Evolutionary conservation across 1,284 basidiomycete species (phyloP), one percentile per base, ranked within the genome.

Genomic region (Cryptococcus maquisensis): DNA sequence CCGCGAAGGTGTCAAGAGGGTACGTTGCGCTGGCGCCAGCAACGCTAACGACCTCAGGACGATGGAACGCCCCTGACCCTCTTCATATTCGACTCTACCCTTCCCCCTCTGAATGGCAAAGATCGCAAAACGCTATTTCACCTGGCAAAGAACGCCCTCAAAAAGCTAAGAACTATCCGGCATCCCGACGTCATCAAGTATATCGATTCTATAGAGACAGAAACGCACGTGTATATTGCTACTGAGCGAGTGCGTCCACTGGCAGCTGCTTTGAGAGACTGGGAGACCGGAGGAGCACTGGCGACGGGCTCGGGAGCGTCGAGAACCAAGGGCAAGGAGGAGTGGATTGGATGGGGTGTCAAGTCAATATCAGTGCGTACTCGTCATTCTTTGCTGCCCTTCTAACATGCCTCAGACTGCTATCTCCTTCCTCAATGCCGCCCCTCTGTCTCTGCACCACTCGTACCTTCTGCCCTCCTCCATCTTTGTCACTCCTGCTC

Each of bases 151-250:
- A 98, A 98, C 75, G 85, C 93, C 0, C 79, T 97, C 36, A 85
- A 89, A 59, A 98, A 95, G 75, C 80, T 98, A 12, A 83, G 94
- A 40, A 90, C 91, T 2, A 87, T 88, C 7, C 84, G 96, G 37
- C 96, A 98, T 79, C 96, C 96, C 0, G 89, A 98, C 73, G 84
- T 98, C 3, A 83, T 99, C 65, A 94, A 90, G 71, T 95, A 96
- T 74, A 84, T 98, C 77, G 94, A 96, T 63, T 90, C 84, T 1
- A 85, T 90, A 6, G 94, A 97, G 71, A 88, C 90, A 2, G 91
- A 95, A 46, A 84, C 84, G 0, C 83, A 84, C 1, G 83, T 98
- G 40, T 89, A 92, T 75, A 90, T 99, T 64, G 89, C 96, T 78
- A 97, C 95, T 0, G 96, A 98, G 76, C 86, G 88, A 3, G 87